phyloP scores from a whole-genome alignment of 1,284 basidiomycete genomes.

The Coniferiporia sulphurascens region DNA sequence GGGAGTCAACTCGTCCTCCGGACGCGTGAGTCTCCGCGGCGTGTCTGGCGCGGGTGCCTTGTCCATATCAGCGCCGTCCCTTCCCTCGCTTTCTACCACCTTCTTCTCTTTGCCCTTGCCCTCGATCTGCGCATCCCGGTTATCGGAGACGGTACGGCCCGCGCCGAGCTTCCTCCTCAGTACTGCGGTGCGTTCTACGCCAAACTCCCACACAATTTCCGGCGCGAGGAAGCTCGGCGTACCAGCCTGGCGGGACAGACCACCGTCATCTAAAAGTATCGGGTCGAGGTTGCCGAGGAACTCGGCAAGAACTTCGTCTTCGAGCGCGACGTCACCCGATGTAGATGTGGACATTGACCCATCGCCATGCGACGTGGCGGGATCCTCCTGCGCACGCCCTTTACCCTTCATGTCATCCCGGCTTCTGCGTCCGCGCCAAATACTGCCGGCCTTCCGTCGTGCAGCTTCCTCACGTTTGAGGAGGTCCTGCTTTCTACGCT shows the following conservation, averaged over 20 bases:
- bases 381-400: conserved; percentile 2
- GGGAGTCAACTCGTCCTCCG: conserved; percentile 7
- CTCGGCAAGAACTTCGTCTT: conserved; percentile 11
- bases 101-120: neutral
- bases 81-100: neutral
- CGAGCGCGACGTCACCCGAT: conserved; percentile 1
- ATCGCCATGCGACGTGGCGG: neutral
- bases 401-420: conserved; percentile 9
- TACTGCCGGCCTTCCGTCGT: conserved; percentile 84
- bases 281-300: conserved; percentile 11
- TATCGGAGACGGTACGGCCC: neutral
- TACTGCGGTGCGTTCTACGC: conserved; percentile 1
- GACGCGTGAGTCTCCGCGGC: conserved; percentile 12
- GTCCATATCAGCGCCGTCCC: conserved; percentile 12
- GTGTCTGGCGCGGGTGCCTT: neutral
- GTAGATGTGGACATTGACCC: neutral
- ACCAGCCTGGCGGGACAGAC: conserved; percentile 50
- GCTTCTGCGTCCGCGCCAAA: conserved; percentile 67
- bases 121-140: neutral
- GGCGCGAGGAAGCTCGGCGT: conserved; percentile 98
- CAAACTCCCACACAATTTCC: conserved; percentile 77
- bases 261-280: conserved; percentile 17
- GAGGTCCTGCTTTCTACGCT: conserved; percentile 7
- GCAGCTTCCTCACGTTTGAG: conserved; percentile 1
- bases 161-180: neutral